Percentiles rank a stretch among this genome's conserved stretches.
phyloP scores from a whole-genome alignment of 768 basidiomycete genomes.

The Podaxis sp. region DNA sequence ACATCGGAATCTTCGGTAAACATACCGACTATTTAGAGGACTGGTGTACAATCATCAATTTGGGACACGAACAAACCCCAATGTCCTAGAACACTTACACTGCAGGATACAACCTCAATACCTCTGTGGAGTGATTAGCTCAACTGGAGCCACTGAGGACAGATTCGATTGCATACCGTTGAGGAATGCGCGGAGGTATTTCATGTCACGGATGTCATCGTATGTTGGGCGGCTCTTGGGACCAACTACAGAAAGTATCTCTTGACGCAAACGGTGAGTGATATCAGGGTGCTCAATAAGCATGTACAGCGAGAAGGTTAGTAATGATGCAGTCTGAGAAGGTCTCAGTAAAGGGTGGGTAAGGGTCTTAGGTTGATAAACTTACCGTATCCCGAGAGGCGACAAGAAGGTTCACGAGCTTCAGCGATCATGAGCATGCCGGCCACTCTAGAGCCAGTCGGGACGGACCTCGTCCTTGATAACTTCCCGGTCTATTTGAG shows the following conservation, averaged over 20 bases:
- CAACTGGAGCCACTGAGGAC: not conserved
- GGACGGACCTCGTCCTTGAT: slow-evolving; percentile 36
- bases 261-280: slow-evolving; percentile 28
- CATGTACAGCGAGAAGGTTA: slow-evolving; percentile 38
- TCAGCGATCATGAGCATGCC: slow-evolving; percentile 1
- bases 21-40: slow-evolving; percentile 7
- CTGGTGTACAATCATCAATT: not conserved
- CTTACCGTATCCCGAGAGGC: slow-evolving; percentile 54
- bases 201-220: slow-evolving; percentile 40
- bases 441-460: not conserved
- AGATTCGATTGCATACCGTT: slow-evolving; percentile 15
- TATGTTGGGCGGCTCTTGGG: slow-evolving; percentile 28
- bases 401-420: slow-evolving; percentile 47
- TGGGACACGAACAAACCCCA: not conserved
- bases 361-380: not conserved
- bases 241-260: slow-evolving; percentile 32
- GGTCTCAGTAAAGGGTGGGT: not conserved
- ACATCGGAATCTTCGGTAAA: not conserved
- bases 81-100: slow-evolving; percentile 9
- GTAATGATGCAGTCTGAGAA: slow-evolving; percentile 30
- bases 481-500: slow-evolving; percentile 19
- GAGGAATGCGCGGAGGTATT: slow-evolving; percentile 21
- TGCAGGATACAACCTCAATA: slow-evolving; percentile 14
- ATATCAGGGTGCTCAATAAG: slow-evolving; percentile 34
- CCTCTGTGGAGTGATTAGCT: not conserved